Base-by-base conservation (phyloP, 768 basidiomycete genomes). In the Tricholomella constricta region DNA sequence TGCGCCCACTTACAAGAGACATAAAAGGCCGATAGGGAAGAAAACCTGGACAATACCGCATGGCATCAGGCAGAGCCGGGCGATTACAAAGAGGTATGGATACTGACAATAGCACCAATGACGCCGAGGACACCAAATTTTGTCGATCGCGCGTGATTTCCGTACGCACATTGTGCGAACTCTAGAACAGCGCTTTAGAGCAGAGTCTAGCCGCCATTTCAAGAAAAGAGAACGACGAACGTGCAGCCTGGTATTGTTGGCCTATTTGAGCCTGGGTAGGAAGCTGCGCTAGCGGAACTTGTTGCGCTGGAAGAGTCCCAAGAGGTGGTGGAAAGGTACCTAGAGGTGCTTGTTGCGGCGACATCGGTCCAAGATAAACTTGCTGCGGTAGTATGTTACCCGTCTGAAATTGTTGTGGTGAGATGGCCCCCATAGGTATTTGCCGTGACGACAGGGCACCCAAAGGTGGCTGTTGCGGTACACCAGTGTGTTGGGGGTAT, bases 31-130 rank as follows among this genome's bases (percentile, higher is more conserved):
- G n/a, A 63, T 58, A 11, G 65, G 65, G 51, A 66, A 66, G 48
- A 63, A 62, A n/a, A n/a, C n/a, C n/a, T n/a, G n/a, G n/a, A n/a
- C n/a, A n/a, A n/a, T n/a, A n/a, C n/a, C n/a, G n/a, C n/a, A n/a
- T n/a, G n/a, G n/a, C n/a, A n/a, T n/a, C n/a, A n/a, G n/a, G n/a
- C n/a, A n/a, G n/a, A n/a, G n/a, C n/a, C n/a, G n/a, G n/a, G n/a
- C n/a, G n/a, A n/a, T n/a, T n/a, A n/a, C n/a, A n/a, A n/a, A n/a
- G n/a, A n/a, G n/a, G n/a, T n/a, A n/a, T n/a, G n/a, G n/a, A n/a
- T n/a, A n/a, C n/a, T n/a, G 15, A 67, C 65, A 14, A 69, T 56
- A 20, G 64, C 64, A 17, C 57, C 56, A 40, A 69, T 64, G 26
- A 67, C 63, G 3, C 65, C 65, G 47, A 50, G 51, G 26, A 63